Conservation (phyloP, 2,329 filamentous ascomycete species). For the Beauveria sp. region DNA sequence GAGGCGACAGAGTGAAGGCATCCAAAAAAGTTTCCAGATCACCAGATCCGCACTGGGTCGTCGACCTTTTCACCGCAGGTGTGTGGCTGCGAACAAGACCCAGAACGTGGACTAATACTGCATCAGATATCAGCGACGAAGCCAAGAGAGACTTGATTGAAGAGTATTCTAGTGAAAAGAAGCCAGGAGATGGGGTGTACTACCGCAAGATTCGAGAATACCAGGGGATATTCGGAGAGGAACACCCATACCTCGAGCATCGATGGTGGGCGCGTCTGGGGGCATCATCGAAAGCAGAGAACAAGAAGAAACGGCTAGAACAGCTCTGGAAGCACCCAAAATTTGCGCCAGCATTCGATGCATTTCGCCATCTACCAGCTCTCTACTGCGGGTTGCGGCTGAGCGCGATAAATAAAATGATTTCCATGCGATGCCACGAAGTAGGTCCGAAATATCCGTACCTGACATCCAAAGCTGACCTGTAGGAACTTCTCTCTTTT, state of each 20-base stretch:
- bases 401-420: constrained; percentile 16
- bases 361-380: constrained; percentile 22
- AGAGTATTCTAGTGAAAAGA: constrained; percentile 14
- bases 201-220: constrained; percentile 19
- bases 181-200: constrained; percentile 14
- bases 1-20: constrained; percentile 17
- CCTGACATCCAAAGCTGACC: constrained; percentile 11
- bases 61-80: not conserved
- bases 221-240: constrained; percentile 11
- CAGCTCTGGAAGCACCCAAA: constrained; percentile 10
- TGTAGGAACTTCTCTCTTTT: constrained; percentile 25
- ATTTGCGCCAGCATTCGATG: constrained; percentile 24
- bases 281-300: constrained; percentile 14
- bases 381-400: constrained; percentile 25
- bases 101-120: not conserved
- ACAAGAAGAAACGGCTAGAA: constrained; percentile 18
- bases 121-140: not conserved
- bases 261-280: constrained; percentile 20
- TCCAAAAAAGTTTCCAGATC: not conserved
- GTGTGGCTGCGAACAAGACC: not conserved
- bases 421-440: constrained; percentile 18
- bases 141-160: constrained; percentile 6
- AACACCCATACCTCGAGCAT: constrained; percentile 17
- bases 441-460: constrained; percentile 18
- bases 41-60: not conserved